These are phyloP conservation scores for Alnus rubra DNA, from an alignment of 306 rosid species.

Conservation along the genomic window DNA sequence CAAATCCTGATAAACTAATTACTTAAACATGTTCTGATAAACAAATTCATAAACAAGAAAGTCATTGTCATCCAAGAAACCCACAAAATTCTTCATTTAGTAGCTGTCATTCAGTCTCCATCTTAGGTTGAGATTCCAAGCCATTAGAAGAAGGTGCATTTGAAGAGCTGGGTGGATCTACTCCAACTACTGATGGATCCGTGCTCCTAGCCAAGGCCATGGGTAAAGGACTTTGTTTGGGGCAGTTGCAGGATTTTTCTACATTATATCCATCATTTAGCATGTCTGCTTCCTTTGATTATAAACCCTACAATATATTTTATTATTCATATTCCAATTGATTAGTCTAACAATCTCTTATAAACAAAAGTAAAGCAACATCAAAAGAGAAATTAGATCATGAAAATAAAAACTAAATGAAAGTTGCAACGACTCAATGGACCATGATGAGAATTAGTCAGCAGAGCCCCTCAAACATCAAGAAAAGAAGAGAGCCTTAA, in stretches of 20 bases:
- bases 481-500: slow-evolving; percentile 26
- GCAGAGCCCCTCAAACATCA: slow-evolving; percentile 15
- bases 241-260: slow-evolving; percentile 56
- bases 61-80: no score
- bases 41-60: no score
- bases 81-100: no score
- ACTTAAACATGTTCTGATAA: no score
- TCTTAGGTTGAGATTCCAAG: slow-evolving; percentile 72
- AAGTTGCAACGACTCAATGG: slow-evolving; percentile 6
- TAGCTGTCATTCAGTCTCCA: slow-evolving; percentile 48
- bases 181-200: slow-evolving; percentile 62
- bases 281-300: slow-evolving; percentile 92
- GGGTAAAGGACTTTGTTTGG: slow-evolving; percentile 55
- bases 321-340: slow-evolving; percentile 9
- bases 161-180: slow-evolving; percentile 67
- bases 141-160: slow-evolving; percentile 55
- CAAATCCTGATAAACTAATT: no score
- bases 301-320: slow-evolving; percentile 67
- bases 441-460: background rate
- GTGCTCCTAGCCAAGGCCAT: slow-evolving; percentile 44
- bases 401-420: background rate
- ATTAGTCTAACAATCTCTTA: slow-evolving; percentile 22
- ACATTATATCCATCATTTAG: slow-evolving; percentile 72
- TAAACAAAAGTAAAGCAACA: background rate
- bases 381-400: background rate